Evolutionary conservation across 805 yeast species (phyloP).

Genomic region (Candida tibetensis): DNA sequence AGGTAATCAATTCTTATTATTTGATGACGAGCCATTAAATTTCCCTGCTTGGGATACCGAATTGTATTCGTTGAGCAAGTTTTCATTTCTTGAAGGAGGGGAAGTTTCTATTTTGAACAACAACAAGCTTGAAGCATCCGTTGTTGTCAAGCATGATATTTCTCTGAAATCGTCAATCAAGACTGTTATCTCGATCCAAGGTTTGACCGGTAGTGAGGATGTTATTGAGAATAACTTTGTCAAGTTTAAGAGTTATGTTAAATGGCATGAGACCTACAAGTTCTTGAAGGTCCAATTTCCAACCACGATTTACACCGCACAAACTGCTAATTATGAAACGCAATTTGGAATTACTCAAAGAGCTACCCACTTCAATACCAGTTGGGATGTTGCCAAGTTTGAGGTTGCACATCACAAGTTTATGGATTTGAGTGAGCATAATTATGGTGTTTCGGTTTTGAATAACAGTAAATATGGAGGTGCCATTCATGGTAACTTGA

Average conservation of each 20-base stretch:
- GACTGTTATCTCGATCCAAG: conserved; percentile 69
- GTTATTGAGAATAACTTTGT: conserved; percentile 29
- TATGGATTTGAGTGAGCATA: conserved; percentile 84
- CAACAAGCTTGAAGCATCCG: conserved; percentile 61
- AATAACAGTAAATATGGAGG: conserved; percentile 91
- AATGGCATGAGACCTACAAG: conserved; percentile 85
- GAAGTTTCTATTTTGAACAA: conserved; percentile 41
- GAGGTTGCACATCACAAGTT: conserved; percentile 94
- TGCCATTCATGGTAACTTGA: conserved; percentile 86
- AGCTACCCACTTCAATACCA: conserved; percentile 91
- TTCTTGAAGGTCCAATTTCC: conserved; percentile 96
- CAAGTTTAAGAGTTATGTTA: conserved; percentile 48
- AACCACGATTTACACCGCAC: conserved; percentile 71
- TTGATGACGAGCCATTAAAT: conserved; percentile 85
- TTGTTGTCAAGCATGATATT: conserved; percentile 60
- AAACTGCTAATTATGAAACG: conserved; percentile 79
- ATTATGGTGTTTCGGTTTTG: conserved; percentile 81
- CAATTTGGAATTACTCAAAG: conserved; percentile 90
- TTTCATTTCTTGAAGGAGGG: conserved; percentile 42
- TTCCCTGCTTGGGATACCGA: conserved; percentile 99
- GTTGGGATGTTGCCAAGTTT: conserved; percentile 96
- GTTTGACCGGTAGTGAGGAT: conserved; percentile 50
- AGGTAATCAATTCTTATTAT: conserved; percentile 78
- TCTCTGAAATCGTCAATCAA: conserved; percentile 56
- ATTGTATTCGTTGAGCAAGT: conserved; percentile 76